These are phyloP conservation scores for Aspergillus floridensis DNA, from an alignment of 2,329 filamentous ascomycete genomes.

Conservation along the genomic window DNA sequence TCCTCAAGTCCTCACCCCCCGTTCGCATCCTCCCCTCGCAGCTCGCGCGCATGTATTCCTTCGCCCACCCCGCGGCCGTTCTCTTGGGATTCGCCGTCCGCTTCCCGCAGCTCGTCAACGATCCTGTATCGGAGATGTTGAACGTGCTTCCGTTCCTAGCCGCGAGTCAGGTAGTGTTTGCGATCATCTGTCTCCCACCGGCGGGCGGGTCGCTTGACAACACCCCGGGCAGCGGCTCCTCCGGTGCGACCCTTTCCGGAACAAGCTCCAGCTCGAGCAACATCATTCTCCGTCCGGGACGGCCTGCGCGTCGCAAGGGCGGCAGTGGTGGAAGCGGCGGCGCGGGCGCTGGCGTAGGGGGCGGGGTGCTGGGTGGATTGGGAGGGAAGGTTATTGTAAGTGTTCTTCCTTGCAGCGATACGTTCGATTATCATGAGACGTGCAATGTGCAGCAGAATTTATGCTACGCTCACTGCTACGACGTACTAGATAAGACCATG, in stretches of 20 bases:
- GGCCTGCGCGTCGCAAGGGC: background rate
- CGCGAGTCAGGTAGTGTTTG: constrained; percentile 61
- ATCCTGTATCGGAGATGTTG: constrained; percentile 65
- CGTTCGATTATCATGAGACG: no score
- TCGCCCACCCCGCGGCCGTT: constrained; percentile 67
- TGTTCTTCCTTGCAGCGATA: background rate
- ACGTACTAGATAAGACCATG: background rate
- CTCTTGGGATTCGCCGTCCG: constrained; percentile 61
- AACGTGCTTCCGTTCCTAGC: constrained; percentile 62
- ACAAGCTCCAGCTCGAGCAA: background rate
- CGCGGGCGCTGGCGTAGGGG: background rate
- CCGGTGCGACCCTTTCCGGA: background rate
- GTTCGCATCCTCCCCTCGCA: constrained; percentile 49
- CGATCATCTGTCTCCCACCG: constrained; percentile 58
- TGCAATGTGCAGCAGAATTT: no score
- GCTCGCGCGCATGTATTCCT: constrained; percentile 56
- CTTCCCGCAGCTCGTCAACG: constrained; percentile 65
- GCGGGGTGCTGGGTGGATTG: background rate
- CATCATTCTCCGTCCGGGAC: background rate
- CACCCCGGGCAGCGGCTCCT: constrained; percentile 7
- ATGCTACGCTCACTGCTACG: background rate
- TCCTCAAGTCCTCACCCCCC: constrained; percentile 33
- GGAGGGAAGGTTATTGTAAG: background rate
- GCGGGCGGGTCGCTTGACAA: constrained; percentile 37
- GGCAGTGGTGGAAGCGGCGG: background rate